Evolutionary conservation across 768 basidiomycete species (phyloP), one percentile per base, ranked within the genome.

Genomic region (Omphalotus guepiniiformis): DNA sequence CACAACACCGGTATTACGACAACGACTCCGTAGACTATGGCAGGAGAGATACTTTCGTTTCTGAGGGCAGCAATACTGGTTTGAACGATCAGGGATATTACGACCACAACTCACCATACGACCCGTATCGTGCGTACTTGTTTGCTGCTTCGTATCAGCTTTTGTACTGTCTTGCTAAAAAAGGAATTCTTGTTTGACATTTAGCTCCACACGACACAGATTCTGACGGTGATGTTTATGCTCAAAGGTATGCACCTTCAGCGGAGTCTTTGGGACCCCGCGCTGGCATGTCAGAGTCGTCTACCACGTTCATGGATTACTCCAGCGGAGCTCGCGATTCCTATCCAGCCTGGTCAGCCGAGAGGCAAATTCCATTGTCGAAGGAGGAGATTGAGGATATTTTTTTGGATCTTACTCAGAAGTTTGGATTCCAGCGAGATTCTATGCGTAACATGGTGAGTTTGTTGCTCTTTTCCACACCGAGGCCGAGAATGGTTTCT

Each of bases 301-400:
- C 85, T 23, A 83, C 88, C 0, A 82, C 85, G 0, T 87, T 82
- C 56, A 70, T 75, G 51, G 88, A 91, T 46, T 80, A 82, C 11
- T 65, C 76, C 3, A 66, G 72, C 25, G 80, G 80, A 45, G 77
- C 62, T 4, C 79, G 83, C 39, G 93, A 97, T 57, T 82, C 92
- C 30, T 97, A 97, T 61, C 89, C 95, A 0, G 93, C 95, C 1
- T 99, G 96, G 96, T 83, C 82, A 8, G 67, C 82, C 32, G 96
- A 98, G 42, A 84, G 89, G 12, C 83, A 88, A 55, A 96, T 97
- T 52, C 95, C 95, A n/a, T 73, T 99, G 12, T 94, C 93, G 16
- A 97, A 98, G 73, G 96, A 99, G 66, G 96, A 97, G 72, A 97
- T 98, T 47, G 95, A 98, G 64, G 96, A 99, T 62, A 91, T 99